Evolutionary conservation across 1,284 basidiomycete genomes (phyloP).

Genomic region (Gomphus bonarii): DNA sequence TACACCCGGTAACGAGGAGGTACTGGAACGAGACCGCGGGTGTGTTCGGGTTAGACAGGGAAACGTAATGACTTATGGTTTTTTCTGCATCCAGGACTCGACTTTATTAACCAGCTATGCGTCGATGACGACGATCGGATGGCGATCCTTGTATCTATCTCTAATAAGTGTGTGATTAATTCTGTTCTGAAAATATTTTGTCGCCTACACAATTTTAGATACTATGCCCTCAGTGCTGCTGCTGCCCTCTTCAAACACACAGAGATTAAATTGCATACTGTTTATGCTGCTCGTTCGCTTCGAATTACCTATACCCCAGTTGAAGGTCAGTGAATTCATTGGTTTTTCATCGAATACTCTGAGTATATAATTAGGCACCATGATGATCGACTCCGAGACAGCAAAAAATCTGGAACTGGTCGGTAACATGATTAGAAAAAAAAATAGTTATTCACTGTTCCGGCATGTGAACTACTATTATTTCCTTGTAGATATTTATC

Average conservation of each 20-base stretch:
- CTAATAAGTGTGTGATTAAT: constrained; percentile 54
- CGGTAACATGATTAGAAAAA: constrained; percentile 56
- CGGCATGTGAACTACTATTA: constrained; percentile 39
- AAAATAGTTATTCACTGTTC: constrained; percentile 58
- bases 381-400: constrained; percentile 88
- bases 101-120: constrained; percentile 66
- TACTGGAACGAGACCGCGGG: constrained; percentile 78
- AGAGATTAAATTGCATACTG: constrained; percentile 53
- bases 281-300: constrained; percentile 65
- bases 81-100: constrained; percentile 44
- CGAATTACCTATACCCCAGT: constrained; percentile 71
- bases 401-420: constrained; percentile 83
- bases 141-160: constrained; percentile 61
- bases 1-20: constrained; percentile 61
- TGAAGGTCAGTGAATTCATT: constrained; percentile 28
- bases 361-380: constrained; percentile 47
- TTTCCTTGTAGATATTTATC: neutral
- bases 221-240: constrained; percentile 78
- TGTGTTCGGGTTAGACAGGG: constrained; percentile 20
- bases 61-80: constrained; percentile 12
- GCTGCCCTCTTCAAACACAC: constrained; percentile 80
- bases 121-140: constrained; percentile 70
- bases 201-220: constrained; percentile 34
- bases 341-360: neutral
- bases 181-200: neutral